A percentile compares a stretch with the other conserved stretches of the same genome.
Evolutionary conservation across 140 eudicot genomes (phyloP).

Genomic region (Flaveria floridana): DNA sequence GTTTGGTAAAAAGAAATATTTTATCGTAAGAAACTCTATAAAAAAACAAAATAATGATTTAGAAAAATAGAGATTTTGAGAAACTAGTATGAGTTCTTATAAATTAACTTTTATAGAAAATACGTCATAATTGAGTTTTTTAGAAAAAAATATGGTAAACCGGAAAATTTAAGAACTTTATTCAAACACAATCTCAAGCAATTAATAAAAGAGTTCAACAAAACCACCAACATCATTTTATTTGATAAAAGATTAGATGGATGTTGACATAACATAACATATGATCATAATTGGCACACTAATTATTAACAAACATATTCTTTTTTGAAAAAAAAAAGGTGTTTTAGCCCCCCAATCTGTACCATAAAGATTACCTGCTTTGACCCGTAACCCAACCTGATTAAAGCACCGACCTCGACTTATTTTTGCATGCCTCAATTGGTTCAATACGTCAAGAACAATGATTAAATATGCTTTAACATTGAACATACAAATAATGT

Average conservation of each 20-base stretch:
- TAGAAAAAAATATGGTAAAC: neutral
- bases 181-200: neutral
- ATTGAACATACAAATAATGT: neutral
- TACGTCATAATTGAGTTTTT: neutral
- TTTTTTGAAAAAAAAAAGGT: neutral
- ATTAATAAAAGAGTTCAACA: neutral
- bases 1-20: too few species aligned
- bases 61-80: too few species aligned
- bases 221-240: neutral
- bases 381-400: neutral
- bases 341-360: neutral
- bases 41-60: too few species aligned
- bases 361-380: neutral
- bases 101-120: neutral
- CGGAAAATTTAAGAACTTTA: neutral
- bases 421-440: neutral
- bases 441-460: neutral
- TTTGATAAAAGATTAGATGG: neutral
- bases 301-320: neutral
- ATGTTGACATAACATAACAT: neutral
- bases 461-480: neutral
- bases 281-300: neutral
- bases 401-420: neutral
- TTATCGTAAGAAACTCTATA: too few species aligned
- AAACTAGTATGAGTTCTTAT: too few species aligned